Conservation (phyloP, 2,329 filamentous ascomycete species). For the Zasmidium cellare region DNA sequence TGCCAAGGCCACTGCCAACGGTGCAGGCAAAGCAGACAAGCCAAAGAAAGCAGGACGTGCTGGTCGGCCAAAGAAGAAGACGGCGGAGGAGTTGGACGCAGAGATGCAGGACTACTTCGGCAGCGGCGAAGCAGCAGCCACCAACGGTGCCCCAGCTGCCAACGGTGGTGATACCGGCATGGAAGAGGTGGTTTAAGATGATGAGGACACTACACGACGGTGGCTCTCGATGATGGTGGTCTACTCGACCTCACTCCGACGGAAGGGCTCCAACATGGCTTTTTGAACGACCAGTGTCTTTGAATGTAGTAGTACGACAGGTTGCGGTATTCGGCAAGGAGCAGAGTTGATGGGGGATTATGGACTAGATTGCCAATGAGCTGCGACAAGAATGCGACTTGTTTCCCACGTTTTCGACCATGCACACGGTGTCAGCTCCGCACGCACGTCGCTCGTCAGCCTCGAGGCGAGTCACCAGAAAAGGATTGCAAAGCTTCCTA, state of each 20-base stretch:
- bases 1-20: conserved; percentile 62
- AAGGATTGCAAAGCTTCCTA: not conserved
- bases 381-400: not conserved
- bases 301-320: conserved; percentile 12
- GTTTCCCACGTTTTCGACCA: not conserved
- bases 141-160: conserved; percentile 47
- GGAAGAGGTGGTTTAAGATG: conserved; percentile 56
- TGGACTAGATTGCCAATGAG: conserved; percentile 6
- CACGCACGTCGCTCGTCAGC: not conserved
- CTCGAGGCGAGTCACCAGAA: not conserved
- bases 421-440: not conserved
- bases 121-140: conserved; percentile 44
- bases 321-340: conserved; percentile 4
- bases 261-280: not conserved
- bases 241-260: not conserved
- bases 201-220: not conserved
- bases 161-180: conserved; percentile 54
- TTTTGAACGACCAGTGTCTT: not conserved
- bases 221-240: not conserved
- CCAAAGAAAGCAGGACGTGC: conserved; percentile 61
- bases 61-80: conserved; percentile 77
- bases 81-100: conserved; percentile 88
- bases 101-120: conserved; percentile 98
- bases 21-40: conserved; percentile 50
- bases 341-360: not conserved